Conservation (phyloP, 495 filamentous ascomycete genomes). For the Penicillium paradoxum region DNA sequence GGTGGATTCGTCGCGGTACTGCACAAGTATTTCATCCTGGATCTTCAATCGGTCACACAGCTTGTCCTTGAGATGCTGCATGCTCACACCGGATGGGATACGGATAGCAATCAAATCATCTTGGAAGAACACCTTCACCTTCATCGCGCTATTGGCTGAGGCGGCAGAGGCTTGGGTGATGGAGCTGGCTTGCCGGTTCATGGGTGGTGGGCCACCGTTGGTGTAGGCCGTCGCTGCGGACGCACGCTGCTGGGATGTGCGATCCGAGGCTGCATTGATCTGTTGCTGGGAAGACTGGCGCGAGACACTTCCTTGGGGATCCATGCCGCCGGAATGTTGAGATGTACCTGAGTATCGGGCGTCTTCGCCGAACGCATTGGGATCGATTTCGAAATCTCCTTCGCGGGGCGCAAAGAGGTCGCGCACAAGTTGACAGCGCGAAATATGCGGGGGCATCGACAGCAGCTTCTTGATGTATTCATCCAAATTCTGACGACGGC, state of each 20-base stretch:
- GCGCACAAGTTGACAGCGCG: constrained; percentile 74
- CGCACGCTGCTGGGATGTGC: constrained; percentile 55
- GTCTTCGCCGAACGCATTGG: constrained; percentile 58
- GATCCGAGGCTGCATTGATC: constrained; percentile 58
- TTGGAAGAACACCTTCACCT: constrained; percentile 90
- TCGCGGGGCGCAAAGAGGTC: constrained; percentile 85
- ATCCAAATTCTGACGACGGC: constrained; percentile 83
- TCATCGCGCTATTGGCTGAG: constrained; percentile 56
- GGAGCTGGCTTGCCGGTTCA: constrained; percentile 69
- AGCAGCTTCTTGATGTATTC: constrained; percentile 92
- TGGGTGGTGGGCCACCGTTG: constrained; percentile 46
- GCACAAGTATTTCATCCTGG: constrained; percentile 64
- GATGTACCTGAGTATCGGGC: constrained; percentile 67
- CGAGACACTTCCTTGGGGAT: constrained; percentile 53
- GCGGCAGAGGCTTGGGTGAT: constrained; percentile 63
- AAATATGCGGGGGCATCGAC: constrained; percentile 75
- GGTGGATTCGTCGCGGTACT: constrained; percentile 82
- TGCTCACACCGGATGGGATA: constrained; percentile 73
- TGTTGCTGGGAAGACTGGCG: constrained; percentile 71
- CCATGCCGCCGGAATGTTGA: constrained; percentile 60
- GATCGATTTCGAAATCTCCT: constrained; percentile 89
- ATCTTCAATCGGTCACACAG: constrained; percentile 73
- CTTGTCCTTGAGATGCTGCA: constrained; percentile 75
- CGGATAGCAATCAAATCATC: constrained; percentile 89
- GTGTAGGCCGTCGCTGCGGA: constrained; percentile 39